Evolutionary conservation across 805 yeast species (phyloP).

Genomic region (Candida loeiensis): DNA sequence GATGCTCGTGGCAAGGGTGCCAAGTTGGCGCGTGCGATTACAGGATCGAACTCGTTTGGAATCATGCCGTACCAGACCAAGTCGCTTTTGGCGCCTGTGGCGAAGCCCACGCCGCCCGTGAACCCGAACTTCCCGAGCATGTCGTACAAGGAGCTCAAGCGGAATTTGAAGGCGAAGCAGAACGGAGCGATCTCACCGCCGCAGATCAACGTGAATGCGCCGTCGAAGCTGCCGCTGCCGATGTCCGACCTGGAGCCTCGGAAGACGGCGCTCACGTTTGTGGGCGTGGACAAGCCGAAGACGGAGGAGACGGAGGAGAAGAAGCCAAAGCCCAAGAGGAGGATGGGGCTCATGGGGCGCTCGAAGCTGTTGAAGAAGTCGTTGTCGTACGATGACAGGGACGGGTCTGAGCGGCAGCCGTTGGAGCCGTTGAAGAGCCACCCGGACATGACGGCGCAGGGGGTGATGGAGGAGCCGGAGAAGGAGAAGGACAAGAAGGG

Average conservation of each 20-base stretch:
- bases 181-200: constrained; percentile 3
- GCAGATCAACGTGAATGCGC: constrained; percentile 8
- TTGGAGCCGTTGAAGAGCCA: constrained; percentile 38
- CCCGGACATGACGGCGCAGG: constrained; percentile 28
- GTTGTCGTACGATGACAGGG: constrained; percentile 32
- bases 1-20: constrained; percentile 41
- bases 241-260: constrained; percentile 17
- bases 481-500: not conserved
- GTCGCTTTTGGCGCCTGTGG: constrained; percentile 33
- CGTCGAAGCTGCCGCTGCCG: constrained; percentile 9
- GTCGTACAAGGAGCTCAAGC: constrained; percentile 34
- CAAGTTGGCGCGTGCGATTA: constrained; percentile 37
- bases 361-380: constrained; percentile 25
- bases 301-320: constrained; percentile 1
- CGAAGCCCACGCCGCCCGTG: constrained; percentile 3
- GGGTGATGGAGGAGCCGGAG: constrained; percentile 8
- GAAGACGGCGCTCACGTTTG: constrained; percentile 30
- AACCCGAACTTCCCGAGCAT: constrained; percentile 15
- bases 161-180: constrained; percentile 20
- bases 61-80: constrained; percentile 40
- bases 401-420: constrained; percentile 17
- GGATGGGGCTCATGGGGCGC: not conserved
- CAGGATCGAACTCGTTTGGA: constrained; percentile 42
- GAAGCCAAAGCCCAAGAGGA: constrained; percentile 14
- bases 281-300: constrained; percentile 18